Percentiles rank a stretch among this genome's conserved stretches.
These are phyloP conservation scores for Fusarium neocosmosporiellum DNA, from an alignment of 2,329 filamentous ascomycete genomes.

Conservation along the genomic window DNA sequence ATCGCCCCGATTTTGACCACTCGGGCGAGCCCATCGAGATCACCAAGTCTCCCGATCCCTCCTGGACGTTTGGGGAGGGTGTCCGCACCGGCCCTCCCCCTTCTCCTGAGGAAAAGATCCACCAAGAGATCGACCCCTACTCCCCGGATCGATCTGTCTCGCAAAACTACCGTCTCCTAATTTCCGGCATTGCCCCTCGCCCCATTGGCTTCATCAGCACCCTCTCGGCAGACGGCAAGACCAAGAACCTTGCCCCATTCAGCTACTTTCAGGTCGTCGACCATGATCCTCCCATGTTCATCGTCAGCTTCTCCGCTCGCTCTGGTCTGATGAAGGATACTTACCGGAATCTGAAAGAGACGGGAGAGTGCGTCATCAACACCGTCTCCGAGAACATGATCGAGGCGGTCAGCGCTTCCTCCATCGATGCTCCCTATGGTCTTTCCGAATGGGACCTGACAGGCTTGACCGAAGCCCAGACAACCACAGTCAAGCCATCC, in stretches of 20 bases:
- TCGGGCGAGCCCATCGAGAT: constrained; percentile 34
- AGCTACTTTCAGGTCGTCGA: constrained; percentile 83
- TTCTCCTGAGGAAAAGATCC: constrained; percentile 50
- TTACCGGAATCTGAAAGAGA: constrained; percentile 76
- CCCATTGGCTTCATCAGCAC: constrained; percentile 75
- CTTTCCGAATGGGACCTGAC: neutral
- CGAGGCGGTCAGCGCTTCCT: constrained; percentile 82
- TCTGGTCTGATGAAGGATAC: constrained; percentile 75
- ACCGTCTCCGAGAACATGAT: constrained; percentile 83
- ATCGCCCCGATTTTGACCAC: constrained; percentile 41
- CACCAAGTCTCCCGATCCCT: constrained; percentile 53
- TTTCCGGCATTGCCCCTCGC: constrained; percentile 81
- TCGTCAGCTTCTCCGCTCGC: constrained; percentile 60
- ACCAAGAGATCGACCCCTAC: constrained; percentile 83
- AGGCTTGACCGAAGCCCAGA: neutral
- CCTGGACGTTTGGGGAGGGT: constrained; percentile 60
- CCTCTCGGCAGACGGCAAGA: constrained; percentile 65
- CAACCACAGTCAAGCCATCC: neutral
- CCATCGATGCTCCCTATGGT: constrained; percentile 79
- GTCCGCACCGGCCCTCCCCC: constrained; percentile 33
- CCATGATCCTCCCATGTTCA: constrained; percentile 85
- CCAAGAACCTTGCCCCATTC: constrained; percentile 81
- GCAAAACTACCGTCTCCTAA: constrained; percentile 88
- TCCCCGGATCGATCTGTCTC: constrained; percentile 72
- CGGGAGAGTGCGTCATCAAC: constrained; percentile 81